phyloP scores from a whole-genome alignment of 352 stramenopile species.

The Phytophthora tubulina region DNA sequence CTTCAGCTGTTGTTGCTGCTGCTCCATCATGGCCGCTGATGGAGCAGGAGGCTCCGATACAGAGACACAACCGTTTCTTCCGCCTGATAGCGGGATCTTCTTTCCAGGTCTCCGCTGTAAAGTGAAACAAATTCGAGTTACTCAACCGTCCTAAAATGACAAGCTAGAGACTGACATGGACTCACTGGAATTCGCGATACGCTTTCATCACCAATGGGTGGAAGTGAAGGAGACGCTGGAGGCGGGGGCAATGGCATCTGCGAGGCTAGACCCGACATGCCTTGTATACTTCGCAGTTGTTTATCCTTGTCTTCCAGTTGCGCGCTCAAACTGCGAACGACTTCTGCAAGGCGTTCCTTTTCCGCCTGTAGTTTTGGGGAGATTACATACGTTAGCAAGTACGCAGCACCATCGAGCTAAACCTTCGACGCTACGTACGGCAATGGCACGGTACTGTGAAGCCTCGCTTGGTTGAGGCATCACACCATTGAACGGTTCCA shows the following conservation, averaged over 20 bases:
- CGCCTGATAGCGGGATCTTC: slow-evolving; percentile 21
- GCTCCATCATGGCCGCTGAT: slow-evolving; percentile 26
- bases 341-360: slow-evolving; percentile 71
- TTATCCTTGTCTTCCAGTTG: slow-evolving; percentile 75
- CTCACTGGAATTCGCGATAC: slow-evolving; percentile 50
- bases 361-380: slow-evolving; percentile 48
- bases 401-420: not conserved
- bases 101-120: slow-evolving; percentile 41
- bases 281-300: slow-evolving; percentile 42
- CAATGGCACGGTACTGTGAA: slow-evolving; percentile 62
- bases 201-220: slow-evolving; percentile 31
- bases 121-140: not conserved
- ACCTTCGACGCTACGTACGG: slow-evolving; percentile 40
- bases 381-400: not conserved
- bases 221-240: slow-evolving; percentile 20
- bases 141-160: not conserved
- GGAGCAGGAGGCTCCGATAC: slow-evolving; percentile 12
- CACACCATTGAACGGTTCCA: not conserved
- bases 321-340: slow-evolving; percentile 56
- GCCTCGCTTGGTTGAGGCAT: slow-evolving; percentile 63
- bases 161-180: not conserved
- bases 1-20: slow-evolving; percentile 41
- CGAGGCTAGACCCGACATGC: not conserved
- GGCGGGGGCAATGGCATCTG: not conserved
- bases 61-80: slow-evolving; percentile 3